Percentiles rank a stretch among this genome's conserved stretches.
These are phyloP conservation scores for Podila horticola DNA, from an alignment of 192 early-diverging fungal species.

Conservation along the genomic window DNA sequence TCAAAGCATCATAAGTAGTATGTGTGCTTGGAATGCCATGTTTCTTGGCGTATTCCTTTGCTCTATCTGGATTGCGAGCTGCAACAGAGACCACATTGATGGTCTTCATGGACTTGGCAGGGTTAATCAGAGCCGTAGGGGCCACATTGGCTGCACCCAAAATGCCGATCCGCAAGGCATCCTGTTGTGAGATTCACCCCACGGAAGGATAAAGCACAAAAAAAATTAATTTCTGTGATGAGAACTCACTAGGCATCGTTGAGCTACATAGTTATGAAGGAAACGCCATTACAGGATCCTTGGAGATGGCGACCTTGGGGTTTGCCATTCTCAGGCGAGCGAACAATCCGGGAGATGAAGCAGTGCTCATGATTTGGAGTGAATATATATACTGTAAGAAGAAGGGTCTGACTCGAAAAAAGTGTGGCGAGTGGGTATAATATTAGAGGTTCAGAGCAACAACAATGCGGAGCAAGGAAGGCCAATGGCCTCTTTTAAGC, in stretches of 20 bases:
- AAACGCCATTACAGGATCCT: constrained; percentile 9
- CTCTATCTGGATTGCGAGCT: constrained; percentile 52
- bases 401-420: no score
- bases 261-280: no score
- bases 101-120: constrained; percentile 41
- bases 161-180: constrained; percentile 63
- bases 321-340: constrained; percentile 7
- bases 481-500: no score
- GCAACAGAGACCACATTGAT: constrained; percentile 58
- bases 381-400: no score
- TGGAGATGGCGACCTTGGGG: not conserved
- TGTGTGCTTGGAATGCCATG: constrained; percentile 59
- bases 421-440: no score
- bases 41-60: constrained; percentile 53
- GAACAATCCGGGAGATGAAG: constrained; percentile 9
- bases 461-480: no score
- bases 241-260: not conserved
- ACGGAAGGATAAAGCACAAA: no score
- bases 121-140: constrained; percentile 50
- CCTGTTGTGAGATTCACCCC: not conserved
- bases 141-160: constrained; percentile 63
- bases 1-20: constrained; percentile 58
- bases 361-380: no score
- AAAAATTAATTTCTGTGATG: no score
- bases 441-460: no score